Evolutionary conservation across 192 early-diverging fungal genomes (phyloP).

Genomic region (Entrophospora sp.): DNA sequence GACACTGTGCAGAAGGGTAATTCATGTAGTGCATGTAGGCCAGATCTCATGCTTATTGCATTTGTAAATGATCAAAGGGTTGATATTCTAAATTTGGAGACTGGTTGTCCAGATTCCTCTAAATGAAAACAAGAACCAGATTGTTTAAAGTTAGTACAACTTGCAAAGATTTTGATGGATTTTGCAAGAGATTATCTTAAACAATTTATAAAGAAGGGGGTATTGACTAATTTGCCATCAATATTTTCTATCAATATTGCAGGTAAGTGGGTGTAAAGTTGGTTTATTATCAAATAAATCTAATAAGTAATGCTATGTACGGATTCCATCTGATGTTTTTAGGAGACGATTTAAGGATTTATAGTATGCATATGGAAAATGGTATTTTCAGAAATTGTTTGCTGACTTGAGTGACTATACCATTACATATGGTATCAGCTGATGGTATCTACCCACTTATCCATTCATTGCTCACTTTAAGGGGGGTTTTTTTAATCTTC

Average conservation of each 20-base stretch:
- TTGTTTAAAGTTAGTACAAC: neutral
- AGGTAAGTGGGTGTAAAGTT: neutral
- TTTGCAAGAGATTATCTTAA: neutral
- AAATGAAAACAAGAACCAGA: neutral
- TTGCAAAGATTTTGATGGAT: constrained; percentile 3
- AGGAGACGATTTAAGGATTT: constrained; percentile 8
- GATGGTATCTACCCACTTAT: neutral
- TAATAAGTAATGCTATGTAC: neutral
- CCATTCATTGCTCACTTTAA: neutral
- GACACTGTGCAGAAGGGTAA: neutral
- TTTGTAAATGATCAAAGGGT: neutral
- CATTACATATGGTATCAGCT: constrained; percentile 2
- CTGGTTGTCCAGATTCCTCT: neutral
- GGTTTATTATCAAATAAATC: neutral
- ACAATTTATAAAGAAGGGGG: neutral
- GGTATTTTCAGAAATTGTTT: constrained; percentile 10
- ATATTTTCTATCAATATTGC: constrained; percentile 12
- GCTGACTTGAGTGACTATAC: neutral
- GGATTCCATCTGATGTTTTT: too few relatives aligned
- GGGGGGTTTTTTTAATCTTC: too few relatives aligned
- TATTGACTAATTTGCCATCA: neutral
- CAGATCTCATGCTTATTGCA: neutral
- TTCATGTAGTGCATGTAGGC: neutral
- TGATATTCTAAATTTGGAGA: neutral
- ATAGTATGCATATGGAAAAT: too few relatives aligned